Percentiles rank a stretch among this genome's conserved stretches.
Conservation (phyloP, 2,329 filamentous ascomycete genomes). For the Orbilia javanica region DNA sequence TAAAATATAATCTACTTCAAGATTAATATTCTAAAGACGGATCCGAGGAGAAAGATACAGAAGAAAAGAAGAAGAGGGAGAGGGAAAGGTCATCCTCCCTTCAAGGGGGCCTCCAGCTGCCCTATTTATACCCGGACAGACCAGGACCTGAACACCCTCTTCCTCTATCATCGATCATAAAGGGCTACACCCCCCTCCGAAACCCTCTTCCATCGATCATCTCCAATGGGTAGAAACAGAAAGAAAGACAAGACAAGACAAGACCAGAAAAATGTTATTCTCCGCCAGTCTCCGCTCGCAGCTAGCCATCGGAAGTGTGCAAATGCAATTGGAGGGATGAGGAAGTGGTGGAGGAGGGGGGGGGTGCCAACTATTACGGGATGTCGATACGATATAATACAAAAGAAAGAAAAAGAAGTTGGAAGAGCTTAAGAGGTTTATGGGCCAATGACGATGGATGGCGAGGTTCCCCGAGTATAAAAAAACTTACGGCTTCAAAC, state of each 20-base stretch:
- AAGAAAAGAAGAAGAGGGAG: constrained; percentile 19
- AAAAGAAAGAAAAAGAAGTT: constrained; percentile 18
- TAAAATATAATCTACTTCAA: background rate
- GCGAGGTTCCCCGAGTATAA: constrained; percentile 26
- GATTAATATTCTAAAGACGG: background rate
- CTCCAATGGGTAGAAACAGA: constrained; percentile 20
- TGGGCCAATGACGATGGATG: constrained; percentile 37
- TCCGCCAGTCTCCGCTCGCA: constrained; percentile 44
- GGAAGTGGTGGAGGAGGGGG: too few species aligned
- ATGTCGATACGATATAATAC: constrained; percentile 50
- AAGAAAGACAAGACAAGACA: background rate
- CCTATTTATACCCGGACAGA: constrained; percentile 57
- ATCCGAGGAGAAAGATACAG: constrained; percentile 1
- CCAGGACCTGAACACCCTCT: constrained; percentile 53
- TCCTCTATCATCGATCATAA: background rate
- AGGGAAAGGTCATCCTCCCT: constrained; percentile 3
- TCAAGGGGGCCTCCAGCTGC: constrained; percentile 34
- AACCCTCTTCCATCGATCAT: constrained; percentile 19
- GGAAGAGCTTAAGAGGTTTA: background rate
- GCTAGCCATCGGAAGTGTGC: constrained; percentile 25
- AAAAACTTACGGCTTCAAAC: constrained; percentile 44
- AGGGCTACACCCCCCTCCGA: background rate
- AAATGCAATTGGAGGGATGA: constrained; percentile 15
- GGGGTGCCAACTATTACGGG: constrained; percentile 34
- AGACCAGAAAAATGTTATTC: constrained; percentile 2